These are phyloP conservation scores for Rhodotorula kratochvilovae DNA, from an alignment of 768 basidiomycete species.

Conservation along the genomic window DNA sequence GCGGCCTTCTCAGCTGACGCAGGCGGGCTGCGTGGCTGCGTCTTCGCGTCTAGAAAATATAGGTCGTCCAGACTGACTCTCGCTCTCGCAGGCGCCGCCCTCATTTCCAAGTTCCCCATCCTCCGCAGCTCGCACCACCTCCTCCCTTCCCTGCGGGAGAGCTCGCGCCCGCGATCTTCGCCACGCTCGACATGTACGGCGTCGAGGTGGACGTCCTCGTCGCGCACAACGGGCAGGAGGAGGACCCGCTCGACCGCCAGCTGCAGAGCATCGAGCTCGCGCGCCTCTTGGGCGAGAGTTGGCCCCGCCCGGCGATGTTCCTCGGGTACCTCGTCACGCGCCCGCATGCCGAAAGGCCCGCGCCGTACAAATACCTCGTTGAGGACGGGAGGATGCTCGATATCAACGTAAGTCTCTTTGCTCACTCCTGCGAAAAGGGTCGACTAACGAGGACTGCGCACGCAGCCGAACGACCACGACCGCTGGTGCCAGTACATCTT, in stretches of 20 bases:
- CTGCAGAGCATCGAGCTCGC: slow-evolving; percentile 76
- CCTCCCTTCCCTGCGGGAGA: slow-evolving; percentile 66
- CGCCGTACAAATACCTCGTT: slow-evolving; percentile 70
- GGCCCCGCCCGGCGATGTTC: slow-evolving; percentile 53
- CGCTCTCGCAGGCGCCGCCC: slow-evolving; percentile 5
- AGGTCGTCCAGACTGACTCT: background rate
- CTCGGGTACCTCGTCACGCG: slow-evolving; percentile 71
- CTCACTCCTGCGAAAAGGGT: too few relatives aligned
- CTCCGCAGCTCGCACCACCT: slow-evolving; percentile 78
- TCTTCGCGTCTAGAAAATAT: too few relatives aligned
- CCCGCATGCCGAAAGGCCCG: slow-evolving; percentile 61
- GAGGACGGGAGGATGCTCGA: slow-evolving; percentile 75
- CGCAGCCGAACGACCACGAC: slow-evolving; percentile 39
- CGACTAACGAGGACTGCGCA: background rate
- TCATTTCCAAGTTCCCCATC: slow-evolving; percentile 67
- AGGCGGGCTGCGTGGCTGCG: background rate
- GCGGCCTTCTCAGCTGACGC: background rate
- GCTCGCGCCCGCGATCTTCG: slow-evolving; percentile 30
- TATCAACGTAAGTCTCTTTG: slow-evolving; percentile 54
- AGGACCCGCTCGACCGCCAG: slow-evolving; percentile 81
- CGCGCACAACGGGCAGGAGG: slow-evolving; percentile 89
- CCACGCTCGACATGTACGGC: slow-evolving; percentile 53
- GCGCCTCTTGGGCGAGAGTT: slow-evolving; percentile 62
- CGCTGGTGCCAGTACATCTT: slow-evolving; percentile 82
- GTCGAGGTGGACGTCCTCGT: slow-evolving; percentile 76